Conservation (phyloP, 2,329 filamentous ascomycete genomes). For the Epichloe baconii region DNA sequence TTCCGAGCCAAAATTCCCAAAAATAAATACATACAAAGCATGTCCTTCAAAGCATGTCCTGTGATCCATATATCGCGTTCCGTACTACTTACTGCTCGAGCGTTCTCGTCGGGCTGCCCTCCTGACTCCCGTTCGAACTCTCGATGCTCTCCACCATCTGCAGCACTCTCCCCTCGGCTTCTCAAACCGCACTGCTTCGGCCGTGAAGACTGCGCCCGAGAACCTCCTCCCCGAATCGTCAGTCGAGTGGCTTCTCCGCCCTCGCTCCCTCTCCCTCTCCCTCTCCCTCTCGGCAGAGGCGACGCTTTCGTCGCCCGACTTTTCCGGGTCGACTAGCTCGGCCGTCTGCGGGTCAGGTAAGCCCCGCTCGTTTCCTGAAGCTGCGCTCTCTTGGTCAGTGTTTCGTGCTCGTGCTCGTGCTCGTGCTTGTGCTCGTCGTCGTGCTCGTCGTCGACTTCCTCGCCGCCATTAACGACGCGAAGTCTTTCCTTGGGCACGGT, state of each 20-base stretch:
- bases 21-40: neutral
- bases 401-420: neutral
- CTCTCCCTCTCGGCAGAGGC: neutral
- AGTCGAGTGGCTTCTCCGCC: conserved; percentile 15
- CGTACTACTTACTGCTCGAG: neutral
- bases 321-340: conserved; percentile 26
- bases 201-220: conserved; percentile 27
- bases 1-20: neutral
- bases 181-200: conserved; percentile 32
- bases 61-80: neutral
- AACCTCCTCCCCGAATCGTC: conserved; percentile 17
- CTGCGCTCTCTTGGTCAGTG: conserved; percentile 7
- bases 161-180: conserved; percentile 33
- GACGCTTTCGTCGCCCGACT: neutral
- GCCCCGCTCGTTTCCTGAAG: conserved; percentile 1
- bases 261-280: too few relatives aligned
- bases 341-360: conserved; percentile 19
- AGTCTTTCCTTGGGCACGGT: conserved; percentile 80
- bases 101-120: conserved; percentile 21
- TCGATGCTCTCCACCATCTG: conserved; percentile 45
- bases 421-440: neutral
- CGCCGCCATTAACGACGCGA: conserved; percentile 75
- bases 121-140: conserved; percentile 25
- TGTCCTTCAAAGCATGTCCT: neutral
- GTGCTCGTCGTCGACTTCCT: conserved; percentile 16